phyloP scores from a whole-genome alignment of 208 protist genomes.

The Leishmania braziliensis region DNA sequence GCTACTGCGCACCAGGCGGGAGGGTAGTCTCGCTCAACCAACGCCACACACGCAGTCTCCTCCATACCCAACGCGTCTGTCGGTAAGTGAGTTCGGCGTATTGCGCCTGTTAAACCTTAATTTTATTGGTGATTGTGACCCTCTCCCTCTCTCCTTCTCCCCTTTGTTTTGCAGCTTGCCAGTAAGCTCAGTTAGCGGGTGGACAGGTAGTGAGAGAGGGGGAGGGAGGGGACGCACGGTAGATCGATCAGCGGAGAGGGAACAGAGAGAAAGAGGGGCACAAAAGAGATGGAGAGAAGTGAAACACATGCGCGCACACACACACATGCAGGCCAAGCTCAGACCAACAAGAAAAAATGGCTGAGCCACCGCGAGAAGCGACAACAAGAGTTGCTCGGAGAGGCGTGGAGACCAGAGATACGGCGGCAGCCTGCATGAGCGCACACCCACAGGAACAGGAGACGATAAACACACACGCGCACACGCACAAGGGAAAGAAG shows the following conservation, averaged over 20 bases:
- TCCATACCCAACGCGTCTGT: neutral
- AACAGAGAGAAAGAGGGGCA: neutral
- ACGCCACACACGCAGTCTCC: too few relatives aligned
- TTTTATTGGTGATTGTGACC: neutral
- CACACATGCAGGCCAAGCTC: neutral
- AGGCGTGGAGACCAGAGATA: neutral
- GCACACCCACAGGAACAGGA: neutral
- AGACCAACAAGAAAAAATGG: neutral
- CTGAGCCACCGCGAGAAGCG: neutral
- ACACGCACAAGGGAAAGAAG: neutral
- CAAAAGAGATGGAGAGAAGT: neutral
- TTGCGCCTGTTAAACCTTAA: neutral
- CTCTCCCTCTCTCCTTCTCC: too few relatives aligned
- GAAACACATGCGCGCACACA: neutral
- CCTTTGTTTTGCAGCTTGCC: too few relatives aligned
- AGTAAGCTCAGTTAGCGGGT: too few relatives aligned
- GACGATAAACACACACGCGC: neutral
- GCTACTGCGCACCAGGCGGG: too few relatives aligned
- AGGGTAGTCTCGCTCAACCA: too few relatives aligned
- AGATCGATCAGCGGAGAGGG: too few relatives aligned
- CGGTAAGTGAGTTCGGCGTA: neutral
- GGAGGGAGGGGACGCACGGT: neutral
- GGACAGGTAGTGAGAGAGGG: neutral
- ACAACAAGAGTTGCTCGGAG: neutral
- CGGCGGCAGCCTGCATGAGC: neutral